These are phyloP conservation scores for Glycyrrhiza uralensis DNA, from an alignment of 306 rosid genomes.

Conservation along the genomic window DNA sequence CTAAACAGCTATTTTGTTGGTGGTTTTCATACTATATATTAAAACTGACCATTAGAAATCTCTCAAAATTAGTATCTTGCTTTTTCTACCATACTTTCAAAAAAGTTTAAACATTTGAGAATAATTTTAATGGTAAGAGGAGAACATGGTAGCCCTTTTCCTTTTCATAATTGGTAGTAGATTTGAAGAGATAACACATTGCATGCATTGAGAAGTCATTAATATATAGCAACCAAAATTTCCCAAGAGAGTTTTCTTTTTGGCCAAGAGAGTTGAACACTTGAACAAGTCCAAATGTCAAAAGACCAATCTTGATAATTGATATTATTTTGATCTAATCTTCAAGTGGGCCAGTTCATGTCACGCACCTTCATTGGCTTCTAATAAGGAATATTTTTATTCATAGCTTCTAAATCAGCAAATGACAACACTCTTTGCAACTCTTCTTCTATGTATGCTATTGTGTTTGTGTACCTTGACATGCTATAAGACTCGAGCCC, in stretches of 20 bases:
- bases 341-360: constrained; percentile 32
- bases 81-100: too few species aligned
- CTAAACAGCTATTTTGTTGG: background rate
- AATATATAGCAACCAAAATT: too few species aligned
- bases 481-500: background rate
- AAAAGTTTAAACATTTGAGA: too few species aligned
- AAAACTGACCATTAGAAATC: too few species aligned
- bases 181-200: background rate
- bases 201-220: background rate
- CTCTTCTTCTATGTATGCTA: background rate
- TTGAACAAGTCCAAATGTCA: too few species aligned
- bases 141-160: background rate
- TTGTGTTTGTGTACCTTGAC: too few species aligned
- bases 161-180: background rate
- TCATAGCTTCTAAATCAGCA: constrained; percentile 15
- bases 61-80: too few species aligned
- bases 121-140: too few species aligned
- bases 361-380: constrained; percentile 15
- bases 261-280: too few species aligned
- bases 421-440: constrained; percentile 11
- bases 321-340: too few species aligned
- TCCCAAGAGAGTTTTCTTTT: too few species aligned
- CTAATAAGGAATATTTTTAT: constrained; percentile 12
- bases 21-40: too few species aligned
- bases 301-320: constrained; percentile 21